phyloP scores from a whole-genome alignment of 2,329 filamentous ascomycete species.

The Cordyceps pruinosa region DNA sequence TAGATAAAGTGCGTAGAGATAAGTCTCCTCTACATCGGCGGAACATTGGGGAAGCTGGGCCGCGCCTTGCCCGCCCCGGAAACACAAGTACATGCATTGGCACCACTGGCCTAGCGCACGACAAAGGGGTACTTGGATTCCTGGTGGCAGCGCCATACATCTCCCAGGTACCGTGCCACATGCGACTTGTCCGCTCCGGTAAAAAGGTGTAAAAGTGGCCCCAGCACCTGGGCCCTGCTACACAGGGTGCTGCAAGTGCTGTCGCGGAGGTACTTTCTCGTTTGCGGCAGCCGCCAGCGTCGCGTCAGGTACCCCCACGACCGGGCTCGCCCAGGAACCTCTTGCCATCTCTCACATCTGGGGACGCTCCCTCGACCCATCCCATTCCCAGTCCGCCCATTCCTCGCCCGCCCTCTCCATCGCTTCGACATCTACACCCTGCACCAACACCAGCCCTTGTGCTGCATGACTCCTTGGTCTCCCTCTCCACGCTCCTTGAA shows the following conservation, averaged over 20 bases:
- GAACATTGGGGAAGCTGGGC: neutral
- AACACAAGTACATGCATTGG: constrained; percentile 2
- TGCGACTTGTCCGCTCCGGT: neutral
- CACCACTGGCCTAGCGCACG: neutral
- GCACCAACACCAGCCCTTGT: constrained; percentile 14
- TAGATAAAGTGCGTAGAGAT: no score
- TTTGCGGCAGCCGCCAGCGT: neutral
- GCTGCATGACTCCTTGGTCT: constrained; percentile 12
- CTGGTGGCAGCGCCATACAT: neutral
- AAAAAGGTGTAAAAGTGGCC: constrained; percentile 2
- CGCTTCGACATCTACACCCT: constrained; percentile 21
- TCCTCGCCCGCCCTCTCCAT: constrained; percentile 18
- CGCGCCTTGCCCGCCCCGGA: constrained; percentile 1
- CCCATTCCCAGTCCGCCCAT: no score
- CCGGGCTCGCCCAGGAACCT: constrained; percentile 18
- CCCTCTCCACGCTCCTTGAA: constrained; percentile 10
- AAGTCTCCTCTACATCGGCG: neutral
- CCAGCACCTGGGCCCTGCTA: neutral
- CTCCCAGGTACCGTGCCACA: neutral
- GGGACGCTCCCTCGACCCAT: constrained; percentile 20
- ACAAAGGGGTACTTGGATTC: neutral
- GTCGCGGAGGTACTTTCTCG: neutral
- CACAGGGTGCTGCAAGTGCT: neutral
- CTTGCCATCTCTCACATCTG: constrained; percentile 17
- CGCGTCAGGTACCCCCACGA: neutral